Conservation (phyloP, 805 yeast species). For the Candida nitratophila region DNA sequence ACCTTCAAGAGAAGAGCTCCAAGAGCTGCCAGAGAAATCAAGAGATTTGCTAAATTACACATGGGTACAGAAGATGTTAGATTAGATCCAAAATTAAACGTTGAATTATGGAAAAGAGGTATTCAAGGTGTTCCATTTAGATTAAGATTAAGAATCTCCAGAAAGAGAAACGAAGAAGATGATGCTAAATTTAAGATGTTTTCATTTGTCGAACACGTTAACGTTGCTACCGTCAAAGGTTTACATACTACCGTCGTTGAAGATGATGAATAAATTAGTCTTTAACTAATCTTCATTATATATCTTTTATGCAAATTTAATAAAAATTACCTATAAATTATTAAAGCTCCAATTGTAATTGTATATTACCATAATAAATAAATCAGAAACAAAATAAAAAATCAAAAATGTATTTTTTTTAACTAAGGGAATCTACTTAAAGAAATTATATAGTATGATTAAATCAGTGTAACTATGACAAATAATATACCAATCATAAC, state of each 20-base stretch:
- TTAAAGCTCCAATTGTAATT: too few relatives aligned
- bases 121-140: constrained; percentile 98
- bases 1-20: constrained; percentile 99
- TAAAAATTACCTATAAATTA: too few relatives aligned
- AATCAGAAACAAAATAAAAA: too few relatives aligned
- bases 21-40: constrained; percentile 98
- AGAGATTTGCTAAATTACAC: constrained; percentile 96
- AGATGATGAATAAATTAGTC: constrained; percentile 35
- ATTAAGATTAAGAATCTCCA: constrained; percentile 95
- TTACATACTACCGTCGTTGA: constrained; percentile 96
- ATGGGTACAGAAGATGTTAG: constrained; percentile 99
- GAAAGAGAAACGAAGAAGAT: constrained; percentile 99
- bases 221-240: constrained; percentile 93
- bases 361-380: too few relatives aligned
- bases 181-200: constrained; percentile 96
- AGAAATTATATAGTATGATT: not conserved
- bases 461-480: constrained; percentile 87
- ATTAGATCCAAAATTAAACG: constrained; percentile 97
- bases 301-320: not conserved
- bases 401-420: too few relatives aligned
- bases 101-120: constrained; percentile 99
- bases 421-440: not conserved
- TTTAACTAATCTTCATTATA: not conserved
- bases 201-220: constrained; percentile 96
- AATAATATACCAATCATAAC: constrained; percentile 58